Evolutionary conservation across 1,284 basidiomycete species (phyloP).

Genomic region (Ganoderma lucidum): DNA sequence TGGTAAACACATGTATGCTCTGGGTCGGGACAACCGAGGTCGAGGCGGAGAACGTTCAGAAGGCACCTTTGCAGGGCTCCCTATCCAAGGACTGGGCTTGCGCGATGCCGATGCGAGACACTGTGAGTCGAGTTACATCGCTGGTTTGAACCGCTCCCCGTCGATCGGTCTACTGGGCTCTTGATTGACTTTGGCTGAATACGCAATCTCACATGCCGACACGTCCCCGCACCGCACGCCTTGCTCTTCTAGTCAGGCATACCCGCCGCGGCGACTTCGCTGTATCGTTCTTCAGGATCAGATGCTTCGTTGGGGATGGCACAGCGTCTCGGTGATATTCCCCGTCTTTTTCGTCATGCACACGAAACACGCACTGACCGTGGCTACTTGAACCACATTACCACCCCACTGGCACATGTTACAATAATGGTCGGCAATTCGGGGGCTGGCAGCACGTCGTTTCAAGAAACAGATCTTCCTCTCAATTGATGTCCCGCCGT

Average conservation of each 20-base stretch:
- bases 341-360: conserved; percentile 15
- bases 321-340: conserved; percentile 75
- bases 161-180: not conserved
- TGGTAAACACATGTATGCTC: conserved; percentile 82
- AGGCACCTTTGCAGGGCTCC: conserved; percentile 57
- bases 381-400: conserved; percentile 17
- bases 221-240: not conserved
- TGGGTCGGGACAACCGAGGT: conserved; percentile 78
- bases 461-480: conserved; percentile 74
- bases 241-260: conserved; percentile 44
- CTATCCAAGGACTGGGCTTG: conserved; percentile 85
- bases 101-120: conserved; percentile 73
- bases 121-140: conserved; percentile 38
- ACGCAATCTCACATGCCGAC: conserved; percentile 18
- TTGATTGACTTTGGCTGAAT: conserved; percentile 24
- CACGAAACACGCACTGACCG: conserved; percentile 30
- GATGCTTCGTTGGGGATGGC: conserved; percentile 79
- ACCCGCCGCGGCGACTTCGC: conserved; percentile 63
- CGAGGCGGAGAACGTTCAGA: conserved; percentile 54
- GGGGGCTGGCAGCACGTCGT: conserved; percentile 56
- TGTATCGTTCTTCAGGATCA: conserved; percentile 70
- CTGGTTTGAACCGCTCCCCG: conserved; percentile 1
- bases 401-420: conserved; percentile 15
- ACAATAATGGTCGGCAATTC: conserved; percentile 19
- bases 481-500: conserved; percentile 67